phyloP scores from a whole-genome alignment of 305 asterid species.

The Striga hermonthica region DNA sequence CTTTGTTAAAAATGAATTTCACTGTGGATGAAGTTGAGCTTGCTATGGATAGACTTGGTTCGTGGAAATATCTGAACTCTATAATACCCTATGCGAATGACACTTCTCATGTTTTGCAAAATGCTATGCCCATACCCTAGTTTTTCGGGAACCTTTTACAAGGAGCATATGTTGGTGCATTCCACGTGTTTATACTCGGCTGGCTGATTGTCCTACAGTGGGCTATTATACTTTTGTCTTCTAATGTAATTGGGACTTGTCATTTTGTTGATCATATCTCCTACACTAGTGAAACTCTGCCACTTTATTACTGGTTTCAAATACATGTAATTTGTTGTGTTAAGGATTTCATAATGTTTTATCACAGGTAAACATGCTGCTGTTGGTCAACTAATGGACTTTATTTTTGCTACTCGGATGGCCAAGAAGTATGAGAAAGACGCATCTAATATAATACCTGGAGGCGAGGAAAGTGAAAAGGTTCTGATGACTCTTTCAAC shows the following conservation, averaged over 20 bases:
- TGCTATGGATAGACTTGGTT: conserved; percentile 84
- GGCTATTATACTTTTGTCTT: neutral
- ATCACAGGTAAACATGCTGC: conserved; percentile 64
- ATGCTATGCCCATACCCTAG: neutral
- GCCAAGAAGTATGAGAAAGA: conserved; percentile 59
- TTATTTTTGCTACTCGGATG: conserved; percentile 80
- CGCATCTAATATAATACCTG: conserved; percentile 34
- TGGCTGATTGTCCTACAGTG: conserved; percentile 8
- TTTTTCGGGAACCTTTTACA: conserved; percentile 3
- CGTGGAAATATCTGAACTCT: conserved; percentile 33
- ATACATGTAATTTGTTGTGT: neutral
- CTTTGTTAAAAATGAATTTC: conserved; percentile 79
- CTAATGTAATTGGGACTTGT: neutral
- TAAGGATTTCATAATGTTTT: conserved; percentile 26
- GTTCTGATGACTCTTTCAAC: conserved; percentile 36
- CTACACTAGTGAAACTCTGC: conserved; percentile 3
- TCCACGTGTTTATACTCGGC: neutral
- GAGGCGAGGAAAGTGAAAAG: conserved; percentile 47
- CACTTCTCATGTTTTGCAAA: conserved; percentile 25
- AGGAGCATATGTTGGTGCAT: neutral
- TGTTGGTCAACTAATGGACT: conserved; percentile 61
- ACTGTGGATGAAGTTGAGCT: conserved; percentile 62
- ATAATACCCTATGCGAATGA: conserved; percentile 31
- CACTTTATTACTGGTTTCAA: conserved; percentile 27
- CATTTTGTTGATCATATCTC: conserved; percentile 24